phyloP scores from a whole-genome alignment of 2,329 filamentous ascomycete species.

The Thermochaetoides dissita region DNA sequence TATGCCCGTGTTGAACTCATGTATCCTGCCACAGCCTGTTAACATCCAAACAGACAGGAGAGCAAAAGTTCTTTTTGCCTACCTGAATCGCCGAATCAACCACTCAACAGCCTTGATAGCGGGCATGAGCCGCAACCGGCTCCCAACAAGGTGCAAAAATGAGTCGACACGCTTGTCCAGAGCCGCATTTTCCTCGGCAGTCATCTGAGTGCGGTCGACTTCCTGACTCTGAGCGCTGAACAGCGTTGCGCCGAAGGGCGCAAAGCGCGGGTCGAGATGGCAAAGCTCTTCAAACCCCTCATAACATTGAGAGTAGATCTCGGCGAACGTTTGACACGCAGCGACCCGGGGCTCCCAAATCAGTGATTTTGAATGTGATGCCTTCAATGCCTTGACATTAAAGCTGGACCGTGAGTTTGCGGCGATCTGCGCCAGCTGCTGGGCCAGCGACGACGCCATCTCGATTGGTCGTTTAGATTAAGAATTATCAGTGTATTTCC shows the following conservation, averaged over 20 bases:
- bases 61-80: constrained; percentile 10
- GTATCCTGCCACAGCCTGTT: constrained; percentile 46
- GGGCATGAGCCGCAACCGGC: constrained; percentile 67
- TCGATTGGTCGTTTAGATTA: not conserved
- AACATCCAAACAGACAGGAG: constrained; percentile 5
- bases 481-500: no score
- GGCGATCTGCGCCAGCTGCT: constrained; percentile 87
- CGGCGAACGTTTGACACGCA: constrained; percentile 77
- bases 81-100: constrained; percentile 76
- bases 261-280: constrained; percentile 67
- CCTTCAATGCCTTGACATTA: constrained; percentile 84
- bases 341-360: constrained; percentile 83
- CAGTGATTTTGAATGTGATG: constrained; percentile 82
- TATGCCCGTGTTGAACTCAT: constrained; percentile 73
- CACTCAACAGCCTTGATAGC: constrained; percentile 88
- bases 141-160: constrained; percentile 69
- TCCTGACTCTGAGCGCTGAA: constrained; percentile 90
- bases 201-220: constrained; percentile 79
- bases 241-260: constrained; percentile 58
- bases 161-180: constrained; percentile 63
- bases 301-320: constrained; percentile 70
- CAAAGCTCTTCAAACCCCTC: constrained; percentile 90
- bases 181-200: constrained; percentile 63
- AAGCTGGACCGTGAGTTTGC: constrained; percentile 80
- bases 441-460: constrained; percentile 55